These are phyloP conservation scores for Immersiporthe knoxdaviesiana DNA, from an alignment of 2,329 filamentous ascomycete species.

Conservation along the genomic window DNA sequence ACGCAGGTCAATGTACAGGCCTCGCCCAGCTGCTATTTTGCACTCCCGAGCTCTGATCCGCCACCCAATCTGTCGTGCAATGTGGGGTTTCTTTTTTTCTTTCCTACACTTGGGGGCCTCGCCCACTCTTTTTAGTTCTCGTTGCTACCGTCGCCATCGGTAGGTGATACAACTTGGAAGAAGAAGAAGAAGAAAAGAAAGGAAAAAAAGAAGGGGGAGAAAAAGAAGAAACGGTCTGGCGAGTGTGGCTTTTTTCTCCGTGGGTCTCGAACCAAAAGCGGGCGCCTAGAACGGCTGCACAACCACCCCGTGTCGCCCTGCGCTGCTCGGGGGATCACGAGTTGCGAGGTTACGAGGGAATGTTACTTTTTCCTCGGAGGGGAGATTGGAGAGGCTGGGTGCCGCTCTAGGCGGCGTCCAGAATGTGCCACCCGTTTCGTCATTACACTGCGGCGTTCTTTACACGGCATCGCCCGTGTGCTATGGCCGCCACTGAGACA, in stretches of 20 bases:
- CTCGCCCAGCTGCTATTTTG: not conserved
- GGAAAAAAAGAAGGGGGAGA: not conserved
- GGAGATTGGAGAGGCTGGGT: constrained; percentile 12
- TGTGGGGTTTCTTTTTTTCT: not conserved
- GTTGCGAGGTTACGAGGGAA: not conserved
- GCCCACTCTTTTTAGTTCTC: not conserved
- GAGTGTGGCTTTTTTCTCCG: constrained; percentile 14
- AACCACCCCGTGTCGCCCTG: constrained; percentile 12
- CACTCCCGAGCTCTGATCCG: constrained; percentile 5
- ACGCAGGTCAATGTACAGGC: constrained; percentile 1
- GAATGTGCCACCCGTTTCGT: constrained; percentile 10
- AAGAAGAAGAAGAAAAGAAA: not conserved
- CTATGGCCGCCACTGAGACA: constrained; percentile 7
- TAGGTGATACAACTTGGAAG: not conserved
- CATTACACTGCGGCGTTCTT: constrained; percentile 16
- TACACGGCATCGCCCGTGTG: constrained; percentile 18
- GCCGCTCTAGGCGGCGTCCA: constrained; percentile 19
- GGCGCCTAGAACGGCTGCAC: not conserved
- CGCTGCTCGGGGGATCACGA: not conserved
- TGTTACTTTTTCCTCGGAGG: constrained; percentile 9
- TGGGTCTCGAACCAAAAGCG: constrained; percentile 15
- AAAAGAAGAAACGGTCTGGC: constrained; percentile 6
- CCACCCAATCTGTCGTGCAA: constrained; percentile 16
- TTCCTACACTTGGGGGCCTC: not conserved
- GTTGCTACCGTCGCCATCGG: not conserved